A percentile compares a stretch with the other conserved stretches of the same genome.
phyloP scores from a whole-genome alignment of 2,329 filamentous ascomycete genomes.

The Didymella segeticola region DNA sequence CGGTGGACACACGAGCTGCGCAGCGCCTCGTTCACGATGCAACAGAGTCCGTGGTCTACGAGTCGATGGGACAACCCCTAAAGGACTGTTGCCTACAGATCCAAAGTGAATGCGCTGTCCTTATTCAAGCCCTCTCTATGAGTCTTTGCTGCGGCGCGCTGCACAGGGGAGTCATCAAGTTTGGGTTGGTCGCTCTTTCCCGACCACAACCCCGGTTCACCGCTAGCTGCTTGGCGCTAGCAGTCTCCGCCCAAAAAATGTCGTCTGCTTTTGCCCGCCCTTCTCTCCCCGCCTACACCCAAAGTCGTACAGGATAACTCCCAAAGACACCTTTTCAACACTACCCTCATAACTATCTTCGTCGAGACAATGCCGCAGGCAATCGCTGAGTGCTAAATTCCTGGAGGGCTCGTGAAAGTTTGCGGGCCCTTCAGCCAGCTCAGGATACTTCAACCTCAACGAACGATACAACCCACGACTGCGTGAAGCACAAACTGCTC shows the following conservation, averaged over 20 bases:
- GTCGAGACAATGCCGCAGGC: conserved; percentile 58
- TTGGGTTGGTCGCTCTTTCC: conserved; percentile 13
- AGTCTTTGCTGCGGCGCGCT: conserved; percentile 20
- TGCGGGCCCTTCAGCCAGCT: conserved; percentile 77
- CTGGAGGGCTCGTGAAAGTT: conserved; percentile 68
- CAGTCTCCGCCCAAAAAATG: conserved; percentile 30
- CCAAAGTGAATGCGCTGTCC: conserved; percentile 8
- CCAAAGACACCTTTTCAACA: conserved; percentile 30
- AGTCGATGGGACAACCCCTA: conserved; percentile 7
- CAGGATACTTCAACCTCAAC: conserved; percentile 69
- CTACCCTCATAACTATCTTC: conserved; percentile 44
- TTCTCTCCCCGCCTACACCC: conserved; percentile 47
- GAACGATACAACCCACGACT: conserved; percentile 51
- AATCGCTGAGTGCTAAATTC: conserved; percentile 77
- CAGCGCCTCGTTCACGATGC: conserved; percentile 12
- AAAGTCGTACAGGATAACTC: conserved; percentile 47
- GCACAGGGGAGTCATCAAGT: conserved; percentile 32
- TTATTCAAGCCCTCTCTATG: conserved; percentile 18
- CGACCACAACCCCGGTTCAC: conserved; percentile 24
- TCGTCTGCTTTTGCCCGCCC: conserved; percentile 35
- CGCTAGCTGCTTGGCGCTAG: conserved; percentile 30
- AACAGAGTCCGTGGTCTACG: conserved; percentile 4
- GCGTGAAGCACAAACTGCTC: conserved; percentile 43
- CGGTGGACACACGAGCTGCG: conserved; percentile 35
- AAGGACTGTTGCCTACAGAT: not conserved